phyloP scores from a whole-genome alignment of 805 yeast genomes.

The Maudiozyma barnettii region DNA sequence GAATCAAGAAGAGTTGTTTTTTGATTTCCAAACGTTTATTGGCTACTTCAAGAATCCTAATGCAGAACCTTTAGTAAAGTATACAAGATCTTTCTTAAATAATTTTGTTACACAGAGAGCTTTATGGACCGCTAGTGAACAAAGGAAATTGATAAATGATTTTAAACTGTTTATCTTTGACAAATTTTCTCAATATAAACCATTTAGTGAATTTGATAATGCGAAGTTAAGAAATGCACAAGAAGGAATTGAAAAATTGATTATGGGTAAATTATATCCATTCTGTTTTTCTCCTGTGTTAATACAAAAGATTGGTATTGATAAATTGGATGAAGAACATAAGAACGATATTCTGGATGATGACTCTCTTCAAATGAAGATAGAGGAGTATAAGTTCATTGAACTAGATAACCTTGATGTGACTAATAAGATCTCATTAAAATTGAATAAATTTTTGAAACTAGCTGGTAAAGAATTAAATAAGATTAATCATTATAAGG shows the following conservation, averaged over 20 bases:
- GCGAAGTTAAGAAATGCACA: slow-evolving; percentile 58
- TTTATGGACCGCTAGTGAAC: slow-evolving; percentile 68
- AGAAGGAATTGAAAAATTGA: slow-evolving; percentile 87
- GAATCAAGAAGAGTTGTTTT: slow-evolving; percentile 26
- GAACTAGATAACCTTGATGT: slow-evolving; percentile 72
- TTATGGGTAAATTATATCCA: slow-evolving; percentile 77
- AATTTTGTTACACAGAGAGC: slow-evolving; percentile 53
- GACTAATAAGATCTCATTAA: slow-evolving; percentile 27
- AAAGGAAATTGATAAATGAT: slow-evolving; percentile 64
- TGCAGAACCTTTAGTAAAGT: slow-evolving; percentile 85
- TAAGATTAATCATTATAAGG: slow-evolving; percentile 73
- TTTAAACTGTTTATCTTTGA: slow-evolving; percentile 64
- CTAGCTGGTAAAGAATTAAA: slow-evolving; percentile 66
- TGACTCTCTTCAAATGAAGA: slow-evolving; percentile 37
- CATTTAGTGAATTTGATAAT: slow-evolving; percentile 59
- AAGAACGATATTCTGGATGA: slow-evolving; percentile 58
- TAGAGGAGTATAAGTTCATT: slow-evolving; percentile 62
- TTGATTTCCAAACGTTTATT: slow-evolving; percentile 79
- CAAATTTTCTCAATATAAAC: slow-evolving; percentile 54
- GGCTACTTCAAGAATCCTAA: slow-evolving; percentile 57
- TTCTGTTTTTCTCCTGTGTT: slow-evolving; percentile 68
- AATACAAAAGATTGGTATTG: slow-evolving; percentile 3
- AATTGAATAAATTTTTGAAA: slow-evolving; percentile 44
- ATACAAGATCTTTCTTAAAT: slow-evolving; percentile 70
- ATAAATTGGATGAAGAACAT: slow-evolving; percentile 44